phyloP scores from a whole-genome alignment of 2,329 filamentous ascomycete species.

The Neocucurbitaria cava region DNA sequence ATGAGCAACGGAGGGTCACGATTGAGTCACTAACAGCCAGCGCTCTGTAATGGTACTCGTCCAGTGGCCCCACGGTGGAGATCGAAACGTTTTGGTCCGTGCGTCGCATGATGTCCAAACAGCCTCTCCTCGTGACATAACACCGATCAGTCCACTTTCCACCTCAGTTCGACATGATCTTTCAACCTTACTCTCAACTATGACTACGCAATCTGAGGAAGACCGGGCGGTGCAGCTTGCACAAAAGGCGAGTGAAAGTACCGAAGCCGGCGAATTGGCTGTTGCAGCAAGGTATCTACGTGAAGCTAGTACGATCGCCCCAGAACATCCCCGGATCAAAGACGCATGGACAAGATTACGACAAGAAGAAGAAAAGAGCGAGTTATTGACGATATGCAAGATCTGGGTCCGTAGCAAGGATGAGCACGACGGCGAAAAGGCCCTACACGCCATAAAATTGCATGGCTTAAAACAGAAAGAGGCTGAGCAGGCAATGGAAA shows the following conservation, averaged over 20 bases:
- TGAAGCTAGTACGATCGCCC: slow-evolving; percentile 54
- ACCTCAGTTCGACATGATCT: slow-evolving; percentile 23
- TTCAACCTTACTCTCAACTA: slow-evolving; percentile 19
- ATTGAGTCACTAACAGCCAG: no score
- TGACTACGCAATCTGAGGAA: slow-evolving; percentile 38
- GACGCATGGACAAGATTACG: slow-evolving; percentile 51
- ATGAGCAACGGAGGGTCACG: no score
- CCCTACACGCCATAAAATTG: slow-evolving; percentile 35
- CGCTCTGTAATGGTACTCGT: no score
- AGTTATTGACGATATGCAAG: slow-evolving; percentile 43
- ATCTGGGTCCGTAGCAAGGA: slow-evolving; percentile 44
- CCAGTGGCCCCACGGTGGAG: not conserved
- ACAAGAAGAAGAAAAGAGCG: slow-evolving; percentile 46
- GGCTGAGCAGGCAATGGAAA: slow-evolving; percentile 49
- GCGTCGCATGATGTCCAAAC: slow-evolving; percentile 17
- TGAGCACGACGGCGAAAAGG: slow-evolving; percentile 52
- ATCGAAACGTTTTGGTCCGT: slow-evolving; percentile 23
- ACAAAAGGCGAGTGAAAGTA: slow-evolving; percentile 35
- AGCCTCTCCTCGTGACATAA: slow-evolving; percentile 24
- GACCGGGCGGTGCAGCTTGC: slow-evolving; percentile 41
- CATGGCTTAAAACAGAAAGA: slow-evolving; percentile 47
- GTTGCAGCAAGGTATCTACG: slow-evolving; percentile 52
- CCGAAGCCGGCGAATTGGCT: slow-evolving; percentile 42
- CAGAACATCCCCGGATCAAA: slow-evolving; percentile 50
- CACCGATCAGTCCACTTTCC: slow-evolving; percentile 20